These are phyloP conservation scores for Exophiala sp. DNA, from an alignment of 2,329 filamentous ascomycete genomes.

Conservation along the genomic window DNA sequence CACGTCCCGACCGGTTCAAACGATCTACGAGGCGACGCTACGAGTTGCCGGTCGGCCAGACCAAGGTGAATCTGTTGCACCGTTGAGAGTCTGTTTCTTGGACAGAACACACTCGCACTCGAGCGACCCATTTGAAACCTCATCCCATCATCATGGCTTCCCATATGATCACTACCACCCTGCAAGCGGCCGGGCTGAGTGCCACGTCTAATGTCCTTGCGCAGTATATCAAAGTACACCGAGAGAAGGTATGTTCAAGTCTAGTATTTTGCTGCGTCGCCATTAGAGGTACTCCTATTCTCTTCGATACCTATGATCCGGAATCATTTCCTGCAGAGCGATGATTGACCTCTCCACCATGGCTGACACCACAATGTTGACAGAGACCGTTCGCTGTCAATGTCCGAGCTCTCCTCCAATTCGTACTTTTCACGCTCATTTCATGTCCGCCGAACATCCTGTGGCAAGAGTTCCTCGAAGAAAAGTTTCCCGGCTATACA, in stretches of 20 bases:
- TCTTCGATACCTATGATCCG: too few species aligned
- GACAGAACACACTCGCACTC: too few species aligned
- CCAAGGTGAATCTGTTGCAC: too few species aligned
- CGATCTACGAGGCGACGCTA: too few species aligned
- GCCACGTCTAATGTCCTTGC: slow-evolving; percentile 67
- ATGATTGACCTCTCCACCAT: not conserved
- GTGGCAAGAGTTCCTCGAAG: slow-evolving; percentile 78
- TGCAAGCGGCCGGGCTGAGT: slow-evolving; percentile 61
- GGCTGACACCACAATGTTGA: not conserved
- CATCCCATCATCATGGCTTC: slow-evolving; percentile 19
- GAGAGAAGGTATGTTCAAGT: slow-evolving; percentile 12
- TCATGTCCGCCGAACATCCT: slow-evolving; percentile 76
- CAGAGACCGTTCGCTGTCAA: slow-evolving; percentile 53
- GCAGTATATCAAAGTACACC: slow-evolving; percentile 62
- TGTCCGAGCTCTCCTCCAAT: slow-evolving; percentile 65
- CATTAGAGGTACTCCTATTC: too few species aligned
- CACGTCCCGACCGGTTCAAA: too few species aligned
- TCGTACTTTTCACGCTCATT: slow-evolving; percentile 65
- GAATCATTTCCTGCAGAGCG: too few species aligned
- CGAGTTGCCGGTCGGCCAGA: too few species aligned
- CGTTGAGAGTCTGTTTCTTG: too few species aligned
- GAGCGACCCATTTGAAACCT: too few species aligned
- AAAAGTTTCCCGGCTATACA: slow-evolving; percentile 58
- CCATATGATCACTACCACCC: slow-evolving; percentile 51
- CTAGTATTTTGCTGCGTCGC: too few species aligned